Conservation (phyloP, 2,329 filamentous ascomycete genomes). For the Fusarium humuli region DNA sequence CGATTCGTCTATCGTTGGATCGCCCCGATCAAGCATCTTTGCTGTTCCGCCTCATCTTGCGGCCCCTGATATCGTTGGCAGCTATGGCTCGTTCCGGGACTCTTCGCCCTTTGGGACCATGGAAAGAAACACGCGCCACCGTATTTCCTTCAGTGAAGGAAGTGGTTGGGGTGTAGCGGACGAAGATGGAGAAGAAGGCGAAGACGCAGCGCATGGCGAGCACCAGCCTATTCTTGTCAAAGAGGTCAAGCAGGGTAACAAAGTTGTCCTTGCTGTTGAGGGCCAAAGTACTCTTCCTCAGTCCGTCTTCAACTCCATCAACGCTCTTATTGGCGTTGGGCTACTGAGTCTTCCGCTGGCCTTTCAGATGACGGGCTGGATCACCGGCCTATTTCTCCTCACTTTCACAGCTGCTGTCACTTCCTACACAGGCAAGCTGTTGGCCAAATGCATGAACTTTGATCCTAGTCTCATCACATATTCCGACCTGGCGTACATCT, state of each 20-base stretch:
- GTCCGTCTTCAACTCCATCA: slow-evolving; percentile 96
- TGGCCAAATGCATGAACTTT: slow-evolving; percentile 89
- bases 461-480: slow-evolving; percentile 91
- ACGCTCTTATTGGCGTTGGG: slow-evolving; percentile 90
- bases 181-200: slow-evolving; percentile 40
- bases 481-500: slow-evolving; percentile 91
- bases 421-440: slow-evolving; percentile 84
- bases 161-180: slow-evolving; percentile 52
- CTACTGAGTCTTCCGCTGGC: slow-evolving; percentile 89
- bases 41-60: slow-evolving; percentile 70
- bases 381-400: slow-evolving; percentile 82
- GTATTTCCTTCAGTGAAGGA: slow-evolving; percentile 61
- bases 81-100: slow-evolving; percentile 69
- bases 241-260: slow-evolving; percentile 88
- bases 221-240: slow-evolving; percentile 85
- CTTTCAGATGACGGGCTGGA: slow-evolving; percentile 88
- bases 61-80: slow-evolving; percentile 77
- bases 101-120: slow-evolving; percentile 65
- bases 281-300: slow-evolving; percentile 96
- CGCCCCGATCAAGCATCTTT: slow-evolving; percentile 61
- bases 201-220: slow-evolving; percentile 63
- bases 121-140: slow-evolving; percentile 51
- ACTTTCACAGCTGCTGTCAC: slow-evolving; percentile 80
- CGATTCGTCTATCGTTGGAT: slow-evolving; percentile 45
- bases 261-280: slow-evolving; percentile 83